A percentile compares a stretch with the other conserved stretches of the same genome.
Evolutionary conservation across 345 rosid species (phyloP).

Genomic region (Eucalyptus tenuipes): DNA sequence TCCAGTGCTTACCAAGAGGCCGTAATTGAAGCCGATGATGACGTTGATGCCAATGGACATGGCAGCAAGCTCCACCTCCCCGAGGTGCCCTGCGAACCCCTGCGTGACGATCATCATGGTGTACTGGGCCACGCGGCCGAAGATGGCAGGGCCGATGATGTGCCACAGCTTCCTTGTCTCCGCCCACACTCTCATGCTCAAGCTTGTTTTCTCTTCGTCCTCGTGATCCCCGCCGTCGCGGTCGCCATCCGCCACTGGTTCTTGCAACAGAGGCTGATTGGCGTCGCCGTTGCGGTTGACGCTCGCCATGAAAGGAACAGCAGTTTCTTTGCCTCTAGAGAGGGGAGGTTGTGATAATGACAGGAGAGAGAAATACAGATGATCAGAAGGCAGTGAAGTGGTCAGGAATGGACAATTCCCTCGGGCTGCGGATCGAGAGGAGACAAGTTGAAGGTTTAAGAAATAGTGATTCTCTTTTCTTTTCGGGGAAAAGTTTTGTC

Average conservation of each 20-base stretch:
- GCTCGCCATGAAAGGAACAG: background rate
- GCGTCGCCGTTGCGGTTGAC: background rate
- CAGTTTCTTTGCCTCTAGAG: background rate
- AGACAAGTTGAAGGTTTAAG: background rate
- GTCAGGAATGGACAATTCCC: background rate
- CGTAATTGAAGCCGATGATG: conserved; percentile 30
- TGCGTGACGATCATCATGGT: conserved; percentile 29
- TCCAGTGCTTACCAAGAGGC: conserved; percentile 29
- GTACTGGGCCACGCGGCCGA: conserved; percentile 20
- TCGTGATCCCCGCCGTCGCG: background rate
- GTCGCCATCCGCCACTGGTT: background rate
- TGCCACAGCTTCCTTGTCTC: conserved; percentile 38
- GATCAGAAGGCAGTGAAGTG: background rate
- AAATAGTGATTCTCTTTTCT: background rate
- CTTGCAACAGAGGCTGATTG: background rate
- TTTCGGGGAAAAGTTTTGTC: background rate
- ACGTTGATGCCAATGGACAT: conserved; percentile 26
- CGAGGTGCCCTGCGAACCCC: conserved; percentile 33
- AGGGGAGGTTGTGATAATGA: background rate
- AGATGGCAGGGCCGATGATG: conserved; percentile 29
- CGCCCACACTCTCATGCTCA: conserved; percentile 16
- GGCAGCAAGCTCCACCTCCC: conserved; percentile 31
- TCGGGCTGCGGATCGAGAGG: background rate
- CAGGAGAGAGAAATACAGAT: background rate
- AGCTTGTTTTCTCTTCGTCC: background rate